These are phyloP conservation scores for Fraxinus baroniana DNA, from an alignment of 305 asterid species.

Conservation along the genomic window DNA sequence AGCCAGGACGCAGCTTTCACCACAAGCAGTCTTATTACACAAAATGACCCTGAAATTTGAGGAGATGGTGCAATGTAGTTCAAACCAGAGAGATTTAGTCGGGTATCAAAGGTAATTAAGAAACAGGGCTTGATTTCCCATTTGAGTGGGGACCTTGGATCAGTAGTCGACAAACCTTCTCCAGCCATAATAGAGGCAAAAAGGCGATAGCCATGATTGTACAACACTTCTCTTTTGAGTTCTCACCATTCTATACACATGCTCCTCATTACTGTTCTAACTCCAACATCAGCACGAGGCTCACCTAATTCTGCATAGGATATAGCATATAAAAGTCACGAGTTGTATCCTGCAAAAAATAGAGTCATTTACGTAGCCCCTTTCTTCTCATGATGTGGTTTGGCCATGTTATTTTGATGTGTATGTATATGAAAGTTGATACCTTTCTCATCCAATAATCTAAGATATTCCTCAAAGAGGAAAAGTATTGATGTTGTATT, in stretches of 20 bases:
- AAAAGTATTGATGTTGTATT: not conserved
- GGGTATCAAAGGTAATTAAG: slow-evolving; percentile 45
- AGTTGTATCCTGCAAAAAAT: not conserved
- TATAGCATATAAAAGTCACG: not conserved
- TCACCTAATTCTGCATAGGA: slow-evolving; percentile 33
- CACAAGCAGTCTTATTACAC: slow-evolving; percentile 33
- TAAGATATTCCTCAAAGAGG: not conserved
- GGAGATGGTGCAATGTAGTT: slow-evolving; percentile 44
- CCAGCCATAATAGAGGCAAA: slow-evolving; percentile 48
- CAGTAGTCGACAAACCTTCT: slow-evolving; percentile 39
- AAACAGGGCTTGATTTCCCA: slow-evolving; percentile 35
- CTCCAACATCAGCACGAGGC: slow-evolving; percentile 51
- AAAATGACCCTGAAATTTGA: slow-evolving; percentile 33
- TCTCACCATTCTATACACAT: slow-evolving; percentile 45
- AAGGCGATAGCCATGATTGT: slow-evolving; percentile 34
- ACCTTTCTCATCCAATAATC: not conserved
- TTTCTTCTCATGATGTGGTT: not conserved
- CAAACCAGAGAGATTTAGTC: slow-evolving; percentile 47
- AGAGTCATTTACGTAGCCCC: not conserved
- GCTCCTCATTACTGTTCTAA: slow-evolving; percentile 32
- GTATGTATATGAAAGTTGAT: not conserved
- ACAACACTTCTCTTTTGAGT: slow-evolving; percentile 37
- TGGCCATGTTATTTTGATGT: not conserved
- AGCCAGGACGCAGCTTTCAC: slow-evolving; percentile 18
- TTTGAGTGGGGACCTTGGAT: slow-evolving; percentile 52